phyloP scores from a whole-genome alignment of 2,329 filamentous ascomycete species.

The Ceratocystis destructans region DNA sequence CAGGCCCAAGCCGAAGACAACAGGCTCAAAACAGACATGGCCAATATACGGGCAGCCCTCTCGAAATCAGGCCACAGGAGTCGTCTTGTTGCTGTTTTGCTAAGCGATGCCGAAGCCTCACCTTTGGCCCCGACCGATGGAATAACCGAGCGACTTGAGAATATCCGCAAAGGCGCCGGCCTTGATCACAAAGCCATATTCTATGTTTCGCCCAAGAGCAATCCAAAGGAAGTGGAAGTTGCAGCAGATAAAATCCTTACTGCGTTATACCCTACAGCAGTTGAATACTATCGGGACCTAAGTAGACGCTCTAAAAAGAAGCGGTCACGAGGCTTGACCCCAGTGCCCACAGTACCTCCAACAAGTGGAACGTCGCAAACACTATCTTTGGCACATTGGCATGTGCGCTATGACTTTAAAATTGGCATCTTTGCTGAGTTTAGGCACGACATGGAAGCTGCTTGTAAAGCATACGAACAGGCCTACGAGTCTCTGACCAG shows the following conservation, averaged over 20 bases:
- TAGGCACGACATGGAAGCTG: conserved; percentile 79
- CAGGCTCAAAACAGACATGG: conserved; percentile 76
- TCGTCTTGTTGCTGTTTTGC: conserved; percentile 60
- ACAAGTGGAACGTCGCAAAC: conserved; percentile 75
- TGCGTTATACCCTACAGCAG: conserved; percentile 56
- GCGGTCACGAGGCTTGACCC: conserved; percentile 61
- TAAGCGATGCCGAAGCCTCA: conserved; percentile 51
- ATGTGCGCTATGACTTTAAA: conserved; percentile 90
- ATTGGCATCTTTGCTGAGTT: conserved; percentile 83
- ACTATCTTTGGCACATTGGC: conserved; percentile 77
- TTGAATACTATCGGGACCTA: conserved; percentile 88
- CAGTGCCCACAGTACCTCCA: conserved; percentile 68
- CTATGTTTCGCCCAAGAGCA: conserved; percentile 62
- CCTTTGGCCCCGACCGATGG: conserved; percentile 37
- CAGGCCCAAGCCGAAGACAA: conserved; percentile 71
- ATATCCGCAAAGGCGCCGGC: conserved; percentile 64
- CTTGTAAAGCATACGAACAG: conserved; percentile 71
- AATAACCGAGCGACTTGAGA: conserved; percentile 55
- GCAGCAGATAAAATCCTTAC: conserved; percentile 62
- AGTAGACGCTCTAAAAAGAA: conserved; percentile 88
- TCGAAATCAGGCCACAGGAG: conserved; percentile 60
- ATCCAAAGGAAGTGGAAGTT: conserved; percentile 54
- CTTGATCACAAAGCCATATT: conserved; percentile 77
- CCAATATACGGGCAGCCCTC: conserved; percentile 56
- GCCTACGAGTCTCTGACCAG: conserved; percentile 75